These are phyloP conservation scores for Sindora glabra DNA, from an alignment of 306 rosid genomes.

Conservation along the genomic window DNA sequence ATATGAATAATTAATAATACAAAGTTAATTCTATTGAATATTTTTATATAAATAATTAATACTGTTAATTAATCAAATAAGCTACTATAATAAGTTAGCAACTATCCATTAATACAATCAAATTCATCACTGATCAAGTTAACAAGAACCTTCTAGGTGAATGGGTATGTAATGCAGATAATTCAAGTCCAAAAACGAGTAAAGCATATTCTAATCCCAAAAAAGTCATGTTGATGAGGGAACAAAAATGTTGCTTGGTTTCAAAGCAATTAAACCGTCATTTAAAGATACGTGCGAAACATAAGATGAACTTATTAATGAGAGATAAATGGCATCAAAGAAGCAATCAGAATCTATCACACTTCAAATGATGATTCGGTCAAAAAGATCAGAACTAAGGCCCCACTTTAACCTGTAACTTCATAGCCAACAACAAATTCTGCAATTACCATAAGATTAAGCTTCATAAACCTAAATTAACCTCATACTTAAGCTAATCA, in stretches of 20 bases:
- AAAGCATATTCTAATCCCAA: conserved; percentile 7
- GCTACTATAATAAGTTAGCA: too few species aligned
- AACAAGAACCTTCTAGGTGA: too few species aligned
- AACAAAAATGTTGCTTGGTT: conserved; percentile 19
- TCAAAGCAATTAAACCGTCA: conserved; percentile 14
- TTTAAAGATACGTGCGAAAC: background rate
- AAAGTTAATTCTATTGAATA: too few species aligned
- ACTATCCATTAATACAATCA: too few species aligned
- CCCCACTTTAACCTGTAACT: conserved; percentile 24
- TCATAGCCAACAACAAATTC: conserved; percentile 12
- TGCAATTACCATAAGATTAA: conserved; percentile 7
- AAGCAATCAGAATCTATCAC: conserved; percentile 22
- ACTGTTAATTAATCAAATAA: too few species aligned
- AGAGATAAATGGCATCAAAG: conserved; percentile 20
- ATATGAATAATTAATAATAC: too few species aligned
- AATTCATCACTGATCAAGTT: too few species aligned
- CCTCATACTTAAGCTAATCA: background rate
- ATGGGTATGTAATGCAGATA: too few species aligned
- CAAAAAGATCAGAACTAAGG: conserved; percentile 15
- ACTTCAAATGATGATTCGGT: conserved; percentile 36
- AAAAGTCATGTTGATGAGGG: background rate
- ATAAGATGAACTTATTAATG: conserved; percentile 2
- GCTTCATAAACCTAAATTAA: background rate
- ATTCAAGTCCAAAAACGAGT: too few species aligned
- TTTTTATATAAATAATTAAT: too few species aligned